Conservation (phyloP, 2,329 filamentous ascomycete genomes). For the Colletotrichum karsti region DNA sequence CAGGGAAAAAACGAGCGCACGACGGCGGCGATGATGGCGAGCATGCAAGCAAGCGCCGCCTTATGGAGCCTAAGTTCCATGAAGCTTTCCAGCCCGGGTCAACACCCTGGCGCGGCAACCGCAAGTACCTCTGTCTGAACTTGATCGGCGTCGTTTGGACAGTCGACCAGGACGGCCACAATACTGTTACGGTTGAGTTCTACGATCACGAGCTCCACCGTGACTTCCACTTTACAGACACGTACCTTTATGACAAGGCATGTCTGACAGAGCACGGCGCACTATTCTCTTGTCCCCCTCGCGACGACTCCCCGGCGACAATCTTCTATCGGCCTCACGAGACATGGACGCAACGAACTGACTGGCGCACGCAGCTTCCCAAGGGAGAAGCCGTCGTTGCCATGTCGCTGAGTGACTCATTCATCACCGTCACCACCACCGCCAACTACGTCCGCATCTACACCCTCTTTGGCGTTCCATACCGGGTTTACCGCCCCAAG, state of each 20-base stretch:
- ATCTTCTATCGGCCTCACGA: conserved; percentile 98
- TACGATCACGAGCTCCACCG: conserved; percentile 93
- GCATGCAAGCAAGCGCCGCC: conserved; percentile 56
- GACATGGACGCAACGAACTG: conserved; percentile 89
- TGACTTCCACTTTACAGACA: conserved; percentile 98
- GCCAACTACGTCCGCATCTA: conserved; percentile 91
- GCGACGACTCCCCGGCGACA: conserved; percentile 68
- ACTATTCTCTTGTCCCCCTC: conserved; percentile 82
- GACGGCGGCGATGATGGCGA: conserved; percentile 59
- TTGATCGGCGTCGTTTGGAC: conserved; percentile 96
- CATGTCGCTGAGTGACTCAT: conserved; percentile 91
- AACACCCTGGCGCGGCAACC: conserved; percentile 94
- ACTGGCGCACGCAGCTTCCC: conserved; percentile 92
- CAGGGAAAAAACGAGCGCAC: conserved; percentile 62
- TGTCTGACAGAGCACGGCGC: conserved; percentile 87
- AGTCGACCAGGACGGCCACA: conserved; percentile 90
- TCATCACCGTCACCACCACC: conserved; percentile 87
- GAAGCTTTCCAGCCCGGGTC: conserved; percentile 91
- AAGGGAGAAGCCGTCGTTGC: conserved; percentile 86
- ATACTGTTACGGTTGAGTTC: conserved; percentile 97
- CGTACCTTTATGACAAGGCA: conserved; percentile 94
- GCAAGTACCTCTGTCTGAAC: conserved; percentile 93
- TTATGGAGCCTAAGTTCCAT: conserved; percentile 74
- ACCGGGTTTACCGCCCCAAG: conserved; percentile 91
- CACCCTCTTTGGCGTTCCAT: conserved; percentile 90